Evolutionary conservation across 345 rosid genomes (phyloP), one percentile per base, ranked within the genome.

Genomic region (Rhodamnia argentea): DNA sequence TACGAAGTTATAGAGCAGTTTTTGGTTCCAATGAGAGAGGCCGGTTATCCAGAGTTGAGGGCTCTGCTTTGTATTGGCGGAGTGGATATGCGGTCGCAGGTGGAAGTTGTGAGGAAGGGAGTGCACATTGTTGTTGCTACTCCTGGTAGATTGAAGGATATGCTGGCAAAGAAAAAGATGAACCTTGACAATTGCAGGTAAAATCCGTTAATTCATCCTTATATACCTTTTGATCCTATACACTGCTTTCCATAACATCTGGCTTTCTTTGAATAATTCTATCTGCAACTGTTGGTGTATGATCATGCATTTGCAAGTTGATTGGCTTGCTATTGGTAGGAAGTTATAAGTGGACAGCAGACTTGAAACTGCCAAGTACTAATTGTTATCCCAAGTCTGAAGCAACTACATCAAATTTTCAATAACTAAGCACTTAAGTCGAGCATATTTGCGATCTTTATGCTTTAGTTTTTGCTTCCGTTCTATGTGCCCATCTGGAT

Each of bases 141-240:
- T 55, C 99, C 98, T 50, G 98, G 98, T 83, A 95, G 97, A 86
- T 90, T 96, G 89, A 96, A 96, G 93, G 98, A 96, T 88, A 93
- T 96, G 98, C 94, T 95, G 24, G 96, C 98, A 40, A 96, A 95
- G 93, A 96, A 95, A 86, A 95, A 96, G 89, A 96, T 95, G 99
- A 96, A 59, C 90, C 89, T 96, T 85, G 98, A 96, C 89, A 95
- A 92, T 83, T 96, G 98, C 97, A 94, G 99, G 99, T 95, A 53
- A 29, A 24, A 20, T 83, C 59, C 58, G 18, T 83, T 16, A 16
- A n/a, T 53, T 51, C 84, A 53, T 53, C 84, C 24, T 83, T 53
- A 1, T 29, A n/a, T 29, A 23, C 60, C 44, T 37, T 40, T 52
- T 52, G 27, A 52, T 29, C 84, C 23, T 53, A 8, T 83, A n/a